Evolutionary conservation across 2,329 filamentous ascomycete species (phyloP), one percentile per base, ranked within the genome.

Genomic region (Aspergillus cejpii): DNA sequence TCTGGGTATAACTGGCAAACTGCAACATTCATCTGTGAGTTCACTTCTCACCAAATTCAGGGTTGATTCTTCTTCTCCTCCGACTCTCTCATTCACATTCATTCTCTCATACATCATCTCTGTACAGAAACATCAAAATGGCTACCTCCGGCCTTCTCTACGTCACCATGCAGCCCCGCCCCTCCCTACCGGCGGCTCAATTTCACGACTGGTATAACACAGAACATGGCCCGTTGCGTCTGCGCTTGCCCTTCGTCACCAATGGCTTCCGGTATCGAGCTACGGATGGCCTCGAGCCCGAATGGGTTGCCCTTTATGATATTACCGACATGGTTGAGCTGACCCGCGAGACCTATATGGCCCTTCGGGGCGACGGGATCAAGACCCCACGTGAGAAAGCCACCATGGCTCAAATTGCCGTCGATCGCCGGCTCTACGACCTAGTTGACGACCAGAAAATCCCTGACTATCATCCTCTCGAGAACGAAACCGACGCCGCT

Each of bases 141-240:
- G 56, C 59, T 43, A 72, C 66, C 43, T 78, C 78, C 7, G 87
- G 87, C 48, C 80, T 89, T 58, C 81, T 94, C 60, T 88, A 84
- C 64, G 88, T 94, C 55, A 89, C 86, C 12, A 94, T 94, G 84
- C 82, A 90, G 68, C 87, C 87, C 57, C 76, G 78, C 64, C 73
- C 78, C 45, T 76, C 76, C 54, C 75, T 88, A 56, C 73, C 82
- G 44, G 67, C 76, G 38, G 74, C 79, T 50, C 80, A 86, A 59
- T 94, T 94, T 69, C 85, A 94, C 67, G 87, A 94, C 64, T 91
- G 87, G 86, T 94, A 94, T 73, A 90, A 94, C 72, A 92, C 89
- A 66, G 88, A 94, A 71, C 88, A 94, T 69, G 88, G 88, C 43
- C 88, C 88, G 14, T 79, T 82, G 12, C 84, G 88, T 38, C 77